Conservation (phyloP, 2,329 filamentous ascomycete species). For the Scytalidium sp. region DNA sequence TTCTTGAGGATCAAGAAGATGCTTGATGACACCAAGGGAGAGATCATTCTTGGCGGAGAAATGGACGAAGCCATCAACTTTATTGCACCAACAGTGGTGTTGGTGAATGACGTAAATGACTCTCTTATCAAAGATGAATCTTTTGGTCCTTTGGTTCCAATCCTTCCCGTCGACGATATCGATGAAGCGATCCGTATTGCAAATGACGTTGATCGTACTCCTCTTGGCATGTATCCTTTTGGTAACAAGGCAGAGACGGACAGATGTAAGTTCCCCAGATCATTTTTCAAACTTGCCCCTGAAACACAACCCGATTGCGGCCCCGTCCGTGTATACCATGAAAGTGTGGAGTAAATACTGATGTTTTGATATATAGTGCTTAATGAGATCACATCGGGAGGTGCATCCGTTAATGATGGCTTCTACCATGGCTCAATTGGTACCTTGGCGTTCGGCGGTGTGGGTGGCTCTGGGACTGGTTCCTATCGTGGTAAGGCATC, state of each 20-base stretch:
- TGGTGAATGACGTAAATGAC: conserved; percentile 73
- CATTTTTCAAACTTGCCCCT: neutral
- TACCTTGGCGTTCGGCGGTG: conserved; percentile 77
- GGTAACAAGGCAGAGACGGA: conserved; percentile 76
- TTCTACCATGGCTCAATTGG: conserved; percentile 70
- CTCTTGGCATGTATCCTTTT: conserved; percentile 81
- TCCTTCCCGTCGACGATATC: conserved; percentile 74
- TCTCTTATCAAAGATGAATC: conserved; percentile 78
- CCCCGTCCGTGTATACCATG: too few species aligned
- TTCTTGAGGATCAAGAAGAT: conserved; percentile 85
- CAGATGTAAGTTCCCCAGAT: conserved; percentile 51
- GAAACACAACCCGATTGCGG: neutral
- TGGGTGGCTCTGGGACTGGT: conserved; percentile 75
- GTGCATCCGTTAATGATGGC: conserved; percentile 62
- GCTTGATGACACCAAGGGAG: conserved; percentile 80
- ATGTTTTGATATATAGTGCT: conserved; percentile 45
- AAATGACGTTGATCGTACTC: conserved; percentile 78
- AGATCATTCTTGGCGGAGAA: conserved; percentile 82
- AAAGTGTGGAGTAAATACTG: neutral
- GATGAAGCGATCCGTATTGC: conserved; percentile 82
- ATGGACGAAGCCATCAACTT: conserved; percentile 77
- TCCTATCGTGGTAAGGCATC: conserved; percentile 74
- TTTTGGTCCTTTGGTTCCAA: conserved; percentile 88
- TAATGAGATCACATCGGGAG: conserved; percentile 61
- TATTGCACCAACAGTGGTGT: conserved; percentile 91